Percentiles rank a stretch among this genome's conserved stretches.
phyloP scores from a whole-genome alignment of 2,329 filamentous ascomycete species.

The Aphanoascus verrucosus region DNA sequence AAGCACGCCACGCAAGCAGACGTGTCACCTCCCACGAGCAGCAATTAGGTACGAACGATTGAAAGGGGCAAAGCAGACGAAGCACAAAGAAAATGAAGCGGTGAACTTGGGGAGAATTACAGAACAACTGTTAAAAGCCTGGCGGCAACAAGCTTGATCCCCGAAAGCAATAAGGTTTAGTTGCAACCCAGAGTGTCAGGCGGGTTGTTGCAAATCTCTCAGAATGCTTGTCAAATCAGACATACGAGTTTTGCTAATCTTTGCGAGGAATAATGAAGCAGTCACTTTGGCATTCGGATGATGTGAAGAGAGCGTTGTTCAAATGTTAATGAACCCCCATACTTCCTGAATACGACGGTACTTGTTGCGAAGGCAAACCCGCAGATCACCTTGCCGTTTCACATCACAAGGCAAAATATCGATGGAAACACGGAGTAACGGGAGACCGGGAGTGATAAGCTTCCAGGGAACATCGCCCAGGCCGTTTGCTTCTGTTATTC shows the following conservation, averaged over 20 bases:
- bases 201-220: conserved; percentile 5
- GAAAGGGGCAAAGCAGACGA: not conserved
- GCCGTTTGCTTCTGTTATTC: too few relatives aligned
- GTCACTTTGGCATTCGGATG: not conserved
- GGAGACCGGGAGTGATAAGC: too few relatives aligned
- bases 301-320: not conserved
- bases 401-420: not conserved
- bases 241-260: conserved; percentile 6
- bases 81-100: conserved; percentile 6
- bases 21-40: not conserved
- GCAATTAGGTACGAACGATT: not conserved
- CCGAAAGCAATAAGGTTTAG: conserved; percentile 10
- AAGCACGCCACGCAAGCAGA: not conserved
- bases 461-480: not conserved
- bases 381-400: not conserved
- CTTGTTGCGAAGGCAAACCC: not conserved
- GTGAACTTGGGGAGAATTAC: conserved; percentile 2
- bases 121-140: conserved; percentile 1
- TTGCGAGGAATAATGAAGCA: not conserved
- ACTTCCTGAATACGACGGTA: not conserved
- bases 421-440: not conserved
- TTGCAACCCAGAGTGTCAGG: not conserved
- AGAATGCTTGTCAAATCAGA: not conserved
- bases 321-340: not conserved
- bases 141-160: conserved; percentile 9